phyloP scores from a whole-genome alignment of 441 rosid species.

The Brassica balearica region DNA sequence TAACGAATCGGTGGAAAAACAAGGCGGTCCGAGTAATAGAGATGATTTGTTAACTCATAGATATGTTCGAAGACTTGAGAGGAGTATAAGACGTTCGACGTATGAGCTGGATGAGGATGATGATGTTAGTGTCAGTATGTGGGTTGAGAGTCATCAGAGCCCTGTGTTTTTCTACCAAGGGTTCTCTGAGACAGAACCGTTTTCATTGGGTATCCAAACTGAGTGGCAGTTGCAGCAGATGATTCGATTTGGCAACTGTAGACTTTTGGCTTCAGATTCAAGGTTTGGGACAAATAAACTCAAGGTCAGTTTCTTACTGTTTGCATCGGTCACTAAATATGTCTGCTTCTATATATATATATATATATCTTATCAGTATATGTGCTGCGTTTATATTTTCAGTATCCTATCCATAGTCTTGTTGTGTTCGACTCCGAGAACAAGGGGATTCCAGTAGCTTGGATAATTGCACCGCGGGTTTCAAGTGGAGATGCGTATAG shows the following conservation, averaged over 20 bases:
- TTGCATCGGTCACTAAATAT: constrained; percentile 10
- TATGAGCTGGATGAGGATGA: constrained; percentile 82
- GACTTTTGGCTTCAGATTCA: constrained; percentile 85
- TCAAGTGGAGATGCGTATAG: constrained; percentile 61
- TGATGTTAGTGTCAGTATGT: constrained; percentile 67
- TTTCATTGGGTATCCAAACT: constrained; percentile 83
- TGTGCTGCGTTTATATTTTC: constrained; percentile 39
- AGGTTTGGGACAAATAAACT: constrained; percentile 88
- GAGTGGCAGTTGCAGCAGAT: constrained; percentile 98
- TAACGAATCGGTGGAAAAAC: constrained; percentile 84
- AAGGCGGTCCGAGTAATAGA: constrained; percentile 84
- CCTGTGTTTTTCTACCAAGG: constrained; percentile 76
- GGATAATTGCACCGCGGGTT: constrained; percentile 81
- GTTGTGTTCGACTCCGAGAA: constrained; percentile 86
- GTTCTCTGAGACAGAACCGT: constrained; percentile 74
- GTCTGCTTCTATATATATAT: not conserved
- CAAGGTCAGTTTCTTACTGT: constrained; percentile 63
- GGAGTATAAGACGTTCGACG: constrained; percentile 83
- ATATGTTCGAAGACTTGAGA: constrained; percentile 88
- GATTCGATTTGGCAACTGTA: constrained; percentile 85
- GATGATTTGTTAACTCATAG: constrained; percentile 93
- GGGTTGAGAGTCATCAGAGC: constrained; percentile 89
- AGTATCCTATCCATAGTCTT: constrained; percentile 89
- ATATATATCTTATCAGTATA: constrained; percentile 12
- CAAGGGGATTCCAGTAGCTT: constrained; percentile 95